Evolutionary conservation across 257 asterid genomes (phyloP), one percentile per base, ranked within the genome.

Genomic region (Solanum chiquidenum): DNA sequence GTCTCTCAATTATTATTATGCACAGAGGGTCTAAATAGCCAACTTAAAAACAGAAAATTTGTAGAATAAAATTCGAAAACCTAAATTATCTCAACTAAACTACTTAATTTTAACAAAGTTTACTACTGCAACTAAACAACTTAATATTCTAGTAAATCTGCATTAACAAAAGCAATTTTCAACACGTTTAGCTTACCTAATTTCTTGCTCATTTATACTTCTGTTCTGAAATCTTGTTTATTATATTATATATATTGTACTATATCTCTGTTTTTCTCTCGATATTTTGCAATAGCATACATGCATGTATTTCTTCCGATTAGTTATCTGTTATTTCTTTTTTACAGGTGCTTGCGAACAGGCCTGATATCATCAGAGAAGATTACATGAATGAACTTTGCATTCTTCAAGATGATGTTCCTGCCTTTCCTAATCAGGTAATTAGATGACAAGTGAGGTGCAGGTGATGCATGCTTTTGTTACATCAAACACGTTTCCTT

Each of bases 341-440:
- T 34, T 49, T 71, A 87, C 90, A 97, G 99, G 99, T 97, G 84
- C 98, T 97, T 80, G 99, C 99, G 42, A 97, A 97, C 91, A 94
- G 99, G 89, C 99, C 99, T 74, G 99, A 97, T 95, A 97, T 97
- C 86, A 96, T 97, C 44, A 92, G 99, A 93, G 98, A 97, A 90
- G 99, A 97, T 92, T 97, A 97, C 90, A 97, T 97, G 99, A 97
- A 94, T 88, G 99, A 97, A 92, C 99, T 97, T 91, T 95, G 99
- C 94, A 94, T 96, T 89, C 99, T 97, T 93, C 99, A 97, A 91
- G 99, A 97, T 90, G 99, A 97, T 89, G 99, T 97, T 90, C 99
- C 99, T 87, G 85, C 99, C 86, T 97, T 97, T 88, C 98, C 98
- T 52, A 95, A 97, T 91, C 94, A 97, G 98, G 99, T 96, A 95